Evolutionary conservation across 208 protist genomes (phyloP).

Genomic region (Crithidia bombi): DNA sequence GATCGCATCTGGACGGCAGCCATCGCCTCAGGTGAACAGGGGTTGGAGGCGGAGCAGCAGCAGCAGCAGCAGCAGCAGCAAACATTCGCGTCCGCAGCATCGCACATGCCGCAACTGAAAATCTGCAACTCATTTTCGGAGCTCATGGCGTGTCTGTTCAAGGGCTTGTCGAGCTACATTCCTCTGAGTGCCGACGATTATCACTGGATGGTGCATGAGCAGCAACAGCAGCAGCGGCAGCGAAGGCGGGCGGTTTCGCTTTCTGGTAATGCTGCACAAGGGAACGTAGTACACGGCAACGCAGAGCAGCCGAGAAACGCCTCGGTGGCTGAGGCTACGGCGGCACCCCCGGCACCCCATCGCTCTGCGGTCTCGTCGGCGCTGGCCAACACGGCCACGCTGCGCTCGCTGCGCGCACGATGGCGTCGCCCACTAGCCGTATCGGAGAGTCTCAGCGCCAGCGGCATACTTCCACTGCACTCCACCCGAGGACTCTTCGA

Average conservation of each 20-base stretch:
- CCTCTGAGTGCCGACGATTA: conserved; percentile 26
- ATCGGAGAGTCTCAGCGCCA: conserved; percentile 21
- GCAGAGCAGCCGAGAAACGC: background rate
- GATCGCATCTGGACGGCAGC: conserved; percentile 5
- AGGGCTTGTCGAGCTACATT: conserved; percentile 16
- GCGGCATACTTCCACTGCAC: conserved; percentile 40
- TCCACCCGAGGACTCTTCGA: conserved; percentile 46
- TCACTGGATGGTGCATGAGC: conserved; percentile 26
- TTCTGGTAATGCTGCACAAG: background rate
- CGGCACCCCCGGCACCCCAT: background rate
- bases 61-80: background rate
- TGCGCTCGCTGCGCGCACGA: conserved; percentile 19
- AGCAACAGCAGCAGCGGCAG: conserved; percentile 6
- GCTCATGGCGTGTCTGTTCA: conserved; percentile 13
- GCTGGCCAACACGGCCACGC: conserved; percentile 8
- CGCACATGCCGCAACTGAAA: conserved; percentile 14
- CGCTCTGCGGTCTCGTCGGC: background rate
- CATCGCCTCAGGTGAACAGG: background rate
- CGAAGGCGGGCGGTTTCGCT: background rate
- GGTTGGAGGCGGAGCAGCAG: background rate
- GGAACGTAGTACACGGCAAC: background rate
- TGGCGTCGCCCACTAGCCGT: conserved; percentile 34
- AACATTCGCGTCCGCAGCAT: background rate
- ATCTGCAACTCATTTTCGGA: conserved; percentile 15
- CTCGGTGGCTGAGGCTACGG: background rate